Evolutionary conservation across 495 filamentous ascomycete genomes (phyloP).

Genomic region (Talaromyces thailandensis): DNA sequence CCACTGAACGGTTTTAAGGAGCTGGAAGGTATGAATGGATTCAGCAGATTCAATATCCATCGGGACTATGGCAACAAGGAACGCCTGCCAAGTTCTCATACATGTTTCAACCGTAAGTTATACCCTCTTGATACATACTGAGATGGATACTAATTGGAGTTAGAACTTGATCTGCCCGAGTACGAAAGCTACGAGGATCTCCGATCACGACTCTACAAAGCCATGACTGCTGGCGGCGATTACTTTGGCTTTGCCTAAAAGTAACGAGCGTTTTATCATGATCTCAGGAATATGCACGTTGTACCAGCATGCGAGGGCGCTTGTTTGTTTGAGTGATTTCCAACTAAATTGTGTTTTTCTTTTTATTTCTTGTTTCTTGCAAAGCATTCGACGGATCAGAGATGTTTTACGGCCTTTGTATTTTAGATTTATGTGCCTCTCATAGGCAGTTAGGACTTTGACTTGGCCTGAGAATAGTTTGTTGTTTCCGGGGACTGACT

Average conservation of each 20-base stretch:
- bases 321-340: conserved; percentile 10
- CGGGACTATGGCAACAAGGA: conserved; percentile 98
- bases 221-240: conserved; percentile 90
- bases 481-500: conserved; percentile 10
- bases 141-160: conserved; percentile 21
- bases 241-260: conserved; percentile 94
- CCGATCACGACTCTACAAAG: conserved; percentile 78
- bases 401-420: conserved; percentile 5
- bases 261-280: background rate
- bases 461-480: background rate
- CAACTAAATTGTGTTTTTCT: conserved; percentile 1
- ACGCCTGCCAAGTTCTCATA: conserved; percentile 90
- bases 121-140: background rate
- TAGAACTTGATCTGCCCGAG: conserved; percentile 97
- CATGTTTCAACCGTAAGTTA: conserved; percentile 97
- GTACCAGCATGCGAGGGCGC: conserved; percentile 42
- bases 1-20: conserved; percentile 99
- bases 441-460: background rate
- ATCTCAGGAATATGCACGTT: conserved; percentile 11
- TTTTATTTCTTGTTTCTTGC: conserved; percentile 1
- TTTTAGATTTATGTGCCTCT: conserved; percentile 2
- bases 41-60: conserved; percentile 98
- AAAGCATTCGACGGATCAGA: background rate
- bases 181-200: conserved; percentile 95
- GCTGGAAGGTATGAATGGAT: conserved; percentile 97